A percentile compares a stretch with the other conserved stretches of the same genome.
phyloP scores from a whole-genome alignment of 2,329 filamentous ascomycete genomes.

The Neodidymelliopsis sp. region DNA sequence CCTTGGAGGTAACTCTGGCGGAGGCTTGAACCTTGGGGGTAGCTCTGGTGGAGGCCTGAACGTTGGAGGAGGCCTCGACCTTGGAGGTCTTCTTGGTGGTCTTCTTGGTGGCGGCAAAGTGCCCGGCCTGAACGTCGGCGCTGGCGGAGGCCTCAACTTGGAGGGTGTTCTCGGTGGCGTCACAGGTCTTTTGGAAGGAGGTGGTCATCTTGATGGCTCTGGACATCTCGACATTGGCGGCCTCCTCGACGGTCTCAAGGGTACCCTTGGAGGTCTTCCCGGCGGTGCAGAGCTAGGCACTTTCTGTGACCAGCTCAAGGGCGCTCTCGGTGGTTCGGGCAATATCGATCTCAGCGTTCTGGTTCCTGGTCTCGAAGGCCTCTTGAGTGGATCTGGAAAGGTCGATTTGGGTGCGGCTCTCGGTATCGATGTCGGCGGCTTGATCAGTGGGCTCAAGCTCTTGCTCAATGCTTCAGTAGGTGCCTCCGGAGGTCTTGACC shows the following conservation, averaged over 20 bases:
- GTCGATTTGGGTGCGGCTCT: constrained; percentile 11
- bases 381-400: constrained; percentile 10
- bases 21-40: background rate
- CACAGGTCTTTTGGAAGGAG: constrained; percentile 1
- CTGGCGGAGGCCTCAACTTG: constrained; percentile 7
- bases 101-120: constrained; percentile 8
- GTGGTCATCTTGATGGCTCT: constrained; percentile 11
- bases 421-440: constrained; percentile 11
- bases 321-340: constrained; percentile 6
- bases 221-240: constrained; percentile 9
- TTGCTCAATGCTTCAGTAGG: constrained; percentile 5
- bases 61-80: constrained; percentile 6
- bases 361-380: constrained; percentile 2
- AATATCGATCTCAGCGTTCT: constrained; percentile 6
- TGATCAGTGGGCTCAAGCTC: constrained; percentile 6
- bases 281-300: constrained; percentile 7
- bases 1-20: background rate
- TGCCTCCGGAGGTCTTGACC: constrained; percentile 11
- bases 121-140: constrained; percentile 6
- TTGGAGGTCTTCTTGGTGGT: constrained; percentile 13
- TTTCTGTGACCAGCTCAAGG: constrained; percentile 13
- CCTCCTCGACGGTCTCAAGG: constrained; percentile 13
- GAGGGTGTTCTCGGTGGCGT: constrained; percentile 8
- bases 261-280: constrained; percentile 2
- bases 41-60: background rate